These are phyloP conservation scores for Psilocybe cubensis DNA, from an alignment of 768 basidiomycete genomes.

Conservation along the genomic window DNA sequence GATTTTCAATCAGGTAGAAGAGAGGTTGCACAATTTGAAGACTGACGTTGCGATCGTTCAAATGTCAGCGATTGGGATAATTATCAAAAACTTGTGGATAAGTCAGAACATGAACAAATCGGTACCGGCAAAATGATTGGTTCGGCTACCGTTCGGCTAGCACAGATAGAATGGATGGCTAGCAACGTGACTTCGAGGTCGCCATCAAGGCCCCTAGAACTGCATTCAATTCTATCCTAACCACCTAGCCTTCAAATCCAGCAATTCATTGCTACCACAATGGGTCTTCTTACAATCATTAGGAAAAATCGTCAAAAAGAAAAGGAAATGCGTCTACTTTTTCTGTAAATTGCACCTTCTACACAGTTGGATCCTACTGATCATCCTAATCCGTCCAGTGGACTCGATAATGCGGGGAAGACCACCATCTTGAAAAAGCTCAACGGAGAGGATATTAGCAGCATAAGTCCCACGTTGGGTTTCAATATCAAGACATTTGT, in stretches of 20 bases:
- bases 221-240: too few relatives aligned
- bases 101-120: neutral
- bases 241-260: too few relatives aligned
- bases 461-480: conserved; percentile 91
- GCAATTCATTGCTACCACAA: conserved; percentile 26
- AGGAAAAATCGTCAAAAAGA: conserved; percentile 95
- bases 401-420: conserved; percentile 98
- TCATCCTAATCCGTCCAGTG: conserved; percentile 50
- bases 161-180: neutral
- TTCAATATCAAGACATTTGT: conserved; percentile 99
- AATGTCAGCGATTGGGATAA: neutral
- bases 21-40: neutral
- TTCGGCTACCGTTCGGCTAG: neutral
- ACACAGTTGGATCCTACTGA: conserved; percentile 1
- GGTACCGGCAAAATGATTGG: conserved; percentile 6
- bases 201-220: too few relatives aligned
- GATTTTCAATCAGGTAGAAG: neutral
- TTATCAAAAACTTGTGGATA: conserved; percentile 5
- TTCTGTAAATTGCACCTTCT: conserved; percentile 58
- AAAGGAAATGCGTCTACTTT: conserved; percentile 94
- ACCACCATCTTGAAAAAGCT: conserved; percentile 97
- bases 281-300: conserved; percentile 97
- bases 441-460: conserved; percentile 87
- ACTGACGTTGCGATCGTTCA: neutral
- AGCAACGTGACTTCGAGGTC: conserved; percentile 7